phyloP scores from a whole-genome alignment of 495 filamentous ascomycete genomes.

The Aspergillus haitiensis region DNA sequence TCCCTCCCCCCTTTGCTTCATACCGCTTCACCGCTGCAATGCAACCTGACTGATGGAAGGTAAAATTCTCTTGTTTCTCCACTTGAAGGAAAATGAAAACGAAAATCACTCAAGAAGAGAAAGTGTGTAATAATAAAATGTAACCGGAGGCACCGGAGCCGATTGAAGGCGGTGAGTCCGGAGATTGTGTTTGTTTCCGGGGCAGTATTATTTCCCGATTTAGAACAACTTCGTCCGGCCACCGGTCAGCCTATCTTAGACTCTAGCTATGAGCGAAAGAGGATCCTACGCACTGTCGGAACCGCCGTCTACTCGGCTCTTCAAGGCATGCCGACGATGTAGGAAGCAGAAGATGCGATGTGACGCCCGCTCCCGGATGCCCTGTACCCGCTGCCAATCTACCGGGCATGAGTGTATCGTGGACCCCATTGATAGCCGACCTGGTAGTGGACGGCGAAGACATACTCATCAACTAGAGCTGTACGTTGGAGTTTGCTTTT shows the following conservation, averaged over 20 bases:
- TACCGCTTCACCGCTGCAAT: too few species aligned
- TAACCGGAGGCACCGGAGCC: too few species aligned
- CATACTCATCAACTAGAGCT: conserved; percentile 15
- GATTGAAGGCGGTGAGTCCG: too few species aligned
- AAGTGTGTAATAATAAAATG: too few species aligned
- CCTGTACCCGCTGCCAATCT: conserved; percentile 43
- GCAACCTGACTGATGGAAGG: too few species aligned
- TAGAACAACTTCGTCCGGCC: too few species aligned
- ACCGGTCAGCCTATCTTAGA: background rate
- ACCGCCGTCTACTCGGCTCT: conserved; percentile 38
- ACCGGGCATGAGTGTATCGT: conserved; percentile 43
- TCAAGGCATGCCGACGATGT: conserved; percentile 48
- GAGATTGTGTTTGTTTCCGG: too few species aligned
- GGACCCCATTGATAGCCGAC: conserved; percentile 38
- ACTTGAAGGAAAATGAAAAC: too few species aligned
- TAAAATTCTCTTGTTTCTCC: too few species aligned
- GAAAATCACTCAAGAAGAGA: too few species aligned
- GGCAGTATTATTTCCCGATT: too few species aligned
- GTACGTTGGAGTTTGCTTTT: conserved; percentile 1
- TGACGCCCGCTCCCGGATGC: conserved; percentile 44
- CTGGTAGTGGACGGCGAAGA: conserved; percentile 32
- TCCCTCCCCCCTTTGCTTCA: too few species aligned
- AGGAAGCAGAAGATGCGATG: conserved; percentile 47
- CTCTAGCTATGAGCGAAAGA: background rate
- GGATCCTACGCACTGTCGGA: conserved; percentile 23